These are phyloP conservation scores for Trametes villosa DNA, from an alignment of 768 basidiomycete species.

Conservation along the genomic window DNA sequence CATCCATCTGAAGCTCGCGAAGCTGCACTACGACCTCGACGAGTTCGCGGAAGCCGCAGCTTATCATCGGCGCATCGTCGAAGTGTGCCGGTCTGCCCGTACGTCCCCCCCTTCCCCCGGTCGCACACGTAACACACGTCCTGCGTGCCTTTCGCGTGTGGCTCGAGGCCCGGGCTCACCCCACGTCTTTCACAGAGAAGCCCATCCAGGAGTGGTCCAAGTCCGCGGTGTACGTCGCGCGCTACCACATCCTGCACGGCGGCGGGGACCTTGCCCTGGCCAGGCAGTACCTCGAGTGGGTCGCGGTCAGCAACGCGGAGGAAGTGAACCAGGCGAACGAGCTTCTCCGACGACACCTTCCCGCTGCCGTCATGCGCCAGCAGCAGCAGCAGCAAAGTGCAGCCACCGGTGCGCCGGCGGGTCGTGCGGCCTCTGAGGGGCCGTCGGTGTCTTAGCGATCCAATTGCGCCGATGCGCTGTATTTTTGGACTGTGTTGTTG, in stretches of 20 bases:
- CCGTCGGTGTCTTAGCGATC: neutral
- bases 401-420: neutral
- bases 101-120: slow-evolving; percentile 5
- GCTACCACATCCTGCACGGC: slow-evolving; percentile 67
- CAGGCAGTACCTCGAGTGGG: slow-evolving; percentile 69
- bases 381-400: slow-evolving; percentile 6
- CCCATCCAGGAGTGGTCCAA: slow-evolving; percentile 79
- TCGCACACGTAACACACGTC: neutral
- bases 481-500: neutral
- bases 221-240: slow-evolving; percentile 85
- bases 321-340: slow-evolving; percentile 78
- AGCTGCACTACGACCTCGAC: slow-evolving; percentile 66
- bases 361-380: slow-evolving; percentile 40
- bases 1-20: slow-evolving; percentile 75
- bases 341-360: slow-evolving; percentile 54
- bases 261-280: slow-evolving; percentile 74
- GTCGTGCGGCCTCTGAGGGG: slow-evolving; percentile 11
- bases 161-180: neutral
- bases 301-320: slow-evolving; percentile 80
- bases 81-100: slow-evolving; percentile 66
- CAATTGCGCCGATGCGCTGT: neutral
- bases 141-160: slow-evolving; percentile 1
- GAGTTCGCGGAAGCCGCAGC: slow-evolving; percentile 72
- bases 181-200: slow-evolving; percentile 47
- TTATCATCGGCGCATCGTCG: slow-evolving; percentile 81